These are phyloP conservation scores for Citrullus amarus DNA, from an alignment of 306 rosid species.

Conservation along the genomic window DNA sequence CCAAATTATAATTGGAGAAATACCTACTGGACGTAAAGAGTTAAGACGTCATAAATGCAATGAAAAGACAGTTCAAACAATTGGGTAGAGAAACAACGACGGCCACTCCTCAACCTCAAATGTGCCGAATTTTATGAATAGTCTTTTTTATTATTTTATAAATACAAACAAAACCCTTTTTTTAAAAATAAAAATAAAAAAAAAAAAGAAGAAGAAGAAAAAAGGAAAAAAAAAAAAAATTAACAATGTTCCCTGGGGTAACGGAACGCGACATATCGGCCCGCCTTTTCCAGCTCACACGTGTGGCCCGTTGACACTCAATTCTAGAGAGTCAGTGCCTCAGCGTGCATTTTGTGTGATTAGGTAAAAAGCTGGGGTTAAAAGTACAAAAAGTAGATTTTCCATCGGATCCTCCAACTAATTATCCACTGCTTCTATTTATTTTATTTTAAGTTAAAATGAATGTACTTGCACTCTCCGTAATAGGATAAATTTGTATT, in stretches of 20 bases:
- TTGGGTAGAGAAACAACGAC: conserved; percentile 3
- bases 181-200: neutral
- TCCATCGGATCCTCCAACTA: neutral
- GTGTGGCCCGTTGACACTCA: conserved; percentile 1
- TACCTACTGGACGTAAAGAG: neutral
- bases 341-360: conserved; percentile 3
- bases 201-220: neutral
- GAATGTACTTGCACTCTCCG: no score
- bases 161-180: neutral
- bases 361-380: neutral
- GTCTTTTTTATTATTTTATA: neutral
- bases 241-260: neutral
- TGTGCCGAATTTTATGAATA: neutral
- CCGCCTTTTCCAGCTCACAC: conserved; percentile 4
- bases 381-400: conserved; percentile 2
- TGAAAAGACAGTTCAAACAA: conserved; percentile 3
- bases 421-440: neutral
- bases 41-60: conserved; percentile 6
- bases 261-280: neutral
- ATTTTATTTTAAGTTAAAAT: no score
- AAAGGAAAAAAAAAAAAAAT: no score
- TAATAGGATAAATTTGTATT: no score
- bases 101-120: neutral
- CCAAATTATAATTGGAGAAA: neutral
- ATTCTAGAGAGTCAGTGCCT: neutral